Conservation (phyloP, 2,329 filamentous ascomycete genomes). For the Bipolaris sorokiniana region DNA sequence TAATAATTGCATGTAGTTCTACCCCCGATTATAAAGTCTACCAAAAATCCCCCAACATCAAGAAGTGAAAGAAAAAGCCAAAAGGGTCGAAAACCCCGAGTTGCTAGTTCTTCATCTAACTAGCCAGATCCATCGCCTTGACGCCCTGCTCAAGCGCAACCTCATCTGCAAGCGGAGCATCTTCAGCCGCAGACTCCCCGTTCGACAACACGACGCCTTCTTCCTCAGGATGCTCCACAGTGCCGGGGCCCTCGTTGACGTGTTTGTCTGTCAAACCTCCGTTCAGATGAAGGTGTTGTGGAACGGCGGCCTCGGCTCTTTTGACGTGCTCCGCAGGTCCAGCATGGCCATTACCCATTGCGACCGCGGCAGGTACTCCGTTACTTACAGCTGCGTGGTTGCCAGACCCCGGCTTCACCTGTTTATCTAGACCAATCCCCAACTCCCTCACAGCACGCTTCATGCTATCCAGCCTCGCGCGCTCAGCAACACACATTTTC, state of each 20-base stretch:
- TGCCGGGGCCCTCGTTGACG: constrained; percentile 22
- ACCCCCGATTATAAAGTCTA: too few relatives aligned
- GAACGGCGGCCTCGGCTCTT: constrained; percentile 1
- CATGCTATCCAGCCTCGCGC: constrained; percentile 79
- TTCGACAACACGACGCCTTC: constrained; percentile 22
- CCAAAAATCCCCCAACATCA: too few relatives aligned
- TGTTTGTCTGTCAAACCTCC: constrained; percentile 3
- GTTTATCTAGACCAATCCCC: constrained; percentile 2
- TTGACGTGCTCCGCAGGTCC: not conserved
- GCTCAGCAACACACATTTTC: constrained; percentile 80
- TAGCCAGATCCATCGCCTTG: not conserved
- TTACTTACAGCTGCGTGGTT: not conserved
- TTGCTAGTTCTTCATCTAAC: not conserved
- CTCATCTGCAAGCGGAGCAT: constrained; percentile 6
- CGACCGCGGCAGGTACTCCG: not conserved
- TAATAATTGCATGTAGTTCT: too few relatives aligned
- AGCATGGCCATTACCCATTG: not conserved
- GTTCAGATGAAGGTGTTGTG: constrained; percentile 1
- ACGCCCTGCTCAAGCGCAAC: not conserved
- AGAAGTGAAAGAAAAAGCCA: not conserved
- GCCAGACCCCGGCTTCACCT: not conserved
- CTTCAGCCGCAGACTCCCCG: constrained; percentile 13
- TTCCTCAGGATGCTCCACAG: constrained; percentile 13
- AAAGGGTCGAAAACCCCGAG: not conserved
- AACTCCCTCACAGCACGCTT: constrained; percentile 73